These are phyloP conservation scores for Amanita rubescens DNA, from an alignment of 768 basidiomycete species.

Conservation along the genomic window DNA sequence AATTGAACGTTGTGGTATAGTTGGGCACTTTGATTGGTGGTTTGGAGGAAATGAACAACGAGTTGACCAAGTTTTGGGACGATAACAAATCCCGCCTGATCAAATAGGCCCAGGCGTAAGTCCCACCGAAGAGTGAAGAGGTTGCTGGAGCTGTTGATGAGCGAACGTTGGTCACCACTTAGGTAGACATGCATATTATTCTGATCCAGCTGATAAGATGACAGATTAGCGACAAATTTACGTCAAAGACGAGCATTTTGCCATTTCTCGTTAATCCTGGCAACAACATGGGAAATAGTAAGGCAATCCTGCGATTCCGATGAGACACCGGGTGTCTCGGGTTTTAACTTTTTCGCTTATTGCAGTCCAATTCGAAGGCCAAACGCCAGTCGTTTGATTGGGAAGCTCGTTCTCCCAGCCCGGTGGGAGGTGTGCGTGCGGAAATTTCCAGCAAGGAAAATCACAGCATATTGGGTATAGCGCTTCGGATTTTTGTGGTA, in stretches of 20 bases:
- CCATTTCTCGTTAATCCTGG: background rate
- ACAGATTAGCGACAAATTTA: background rate
- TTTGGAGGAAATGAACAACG: slow-evolving; percentile 10
- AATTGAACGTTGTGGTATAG: slow-evolving; percentile 9
- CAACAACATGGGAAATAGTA: slow-evolving; percentile 9
- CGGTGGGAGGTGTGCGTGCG: background rate
- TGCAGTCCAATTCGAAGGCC: background rate
- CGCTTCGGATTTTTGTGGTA: background rate
- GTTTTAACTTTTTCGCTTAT: background rate
- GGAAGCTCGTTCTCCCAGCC: background rate
- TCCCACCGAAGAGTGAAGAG: slow-evolving; percentile 12
- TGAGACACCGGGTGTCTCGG: background rate
- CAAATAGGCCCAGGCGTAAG: slow-evolving; percentile 9
- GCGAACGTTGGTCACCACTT: background rate
- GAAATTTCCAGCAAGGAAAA: background rate
- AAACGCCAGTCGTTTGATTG: background rate
- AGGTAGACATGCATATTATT: slow-evolving; percentile 11
- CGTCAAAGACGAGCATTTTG: background rate
- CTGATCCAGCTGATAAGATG: slow-evolving; percentile 5
- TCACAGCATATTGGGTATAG: background rate
- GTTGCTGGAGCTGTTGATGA: slow-evolving; percentile 2
- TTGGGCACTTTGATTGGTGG: background rate
- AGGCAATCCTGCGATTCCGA: background rate
- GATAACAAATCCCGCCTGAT: slow-evolving; percentile 10
- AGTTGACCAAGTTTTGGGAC: slow-evolving; percentile 11